phyloP scores from a whole-genome alignment of 73 alveolate genomes.

The Stentor roeselii region DNA sequence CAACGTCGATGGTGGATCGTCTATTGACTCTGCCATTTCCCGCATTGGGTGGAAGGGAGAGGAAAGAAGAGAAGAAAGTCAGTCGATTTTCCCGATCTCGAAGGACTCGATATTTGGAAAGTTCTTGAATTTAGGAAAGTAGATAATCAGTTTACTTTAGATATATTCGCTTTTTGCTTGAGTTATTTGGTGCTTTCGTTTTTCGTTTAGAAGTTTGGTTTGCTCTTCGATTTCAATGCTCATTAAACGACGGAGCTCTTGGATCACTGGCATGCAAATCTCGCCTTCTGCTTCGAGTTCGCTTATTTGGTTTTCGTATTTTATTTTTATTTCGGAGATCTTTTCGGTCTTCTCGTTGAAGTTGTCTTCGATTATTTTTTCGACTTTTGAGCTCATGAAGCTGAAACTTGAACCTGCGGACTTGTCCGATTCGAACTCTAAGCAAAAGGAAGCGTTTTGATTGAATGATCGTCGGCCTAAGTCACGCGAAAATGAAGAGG shows the following conservation, averaged over 20 bases:
- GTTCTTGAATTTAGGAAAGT: neutral
- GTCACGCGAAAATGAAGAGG: too few relatives aligned
- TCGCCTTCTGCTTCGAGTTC: neutral
- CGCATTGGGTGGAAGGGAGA: neutral
- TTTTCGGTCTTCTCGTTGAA: neutral
- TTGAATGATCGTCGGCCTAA: neutral
- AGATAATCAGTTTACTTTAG: neutral
- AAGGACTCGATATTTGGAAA: too few relatives aligned
- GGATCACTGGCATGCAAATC: neutral
- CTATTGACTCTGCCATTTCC: slow-evolving; percentile 25
- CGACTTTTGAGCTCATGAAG: neutral
- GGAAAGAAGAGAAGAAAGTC: neutral
- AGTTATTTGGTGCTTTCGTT: neutral
- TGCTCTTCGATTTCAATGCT: neutral
- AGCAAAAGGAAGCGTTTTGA: neutral
- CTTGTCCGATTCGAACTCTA: neutral
- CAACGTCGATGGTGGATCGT: slow-evolving; percentile 73
- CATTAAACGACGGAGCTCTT: neutral
- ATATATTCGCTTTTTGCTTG: neutral
- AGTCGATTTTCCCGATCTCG: too few relatives aligned
- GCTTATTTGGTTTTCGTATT: neutral
- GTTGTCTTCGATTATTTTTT: neutral
- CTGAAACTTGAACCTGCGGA: neutral
- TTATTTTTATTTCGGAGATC: neutral
- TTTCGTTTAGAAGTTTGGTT: neutral